Evolutionary conservation across 2,329 filamentous ascomycete species (phyloP).

Genomic region (Neonectria magnoliae): DNA sequence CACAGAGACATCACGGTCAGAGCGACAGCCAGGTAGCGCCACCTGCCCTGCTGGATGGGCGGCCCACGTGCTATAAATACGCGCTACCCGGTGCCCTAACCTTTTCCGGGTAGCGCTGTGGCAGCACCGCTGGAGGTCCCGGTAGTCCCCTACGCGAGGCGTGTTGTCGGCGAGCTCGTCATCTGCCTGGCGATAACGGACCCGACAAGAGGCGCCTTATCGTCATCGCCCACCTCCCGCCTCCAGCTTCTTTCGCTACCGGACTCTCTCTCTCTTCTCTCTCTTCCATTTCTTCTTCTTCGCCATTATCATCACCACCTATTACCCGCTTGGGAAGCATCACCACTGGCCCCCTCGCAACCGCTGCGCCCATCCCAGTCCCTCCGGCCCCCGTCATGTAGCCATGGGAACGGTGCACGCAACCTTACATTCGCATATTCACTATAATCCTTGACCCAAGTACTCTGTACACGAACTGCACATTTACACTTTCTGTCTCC

Average conservation of each 20-base stretch:
- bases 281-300: slow-evolving; percentile 18
- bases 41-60: neutral
- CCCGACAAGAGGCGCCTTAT: slow-evolving; percentile 19
- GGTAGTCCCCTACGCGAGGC: neutral
- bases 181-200: slow-evolving; percentile 28
- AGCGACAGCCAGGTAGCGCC: slow-evolving; percentile 10
- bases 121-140: slow-evolving; percentile 14
- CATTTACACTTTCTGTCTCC: neutral
- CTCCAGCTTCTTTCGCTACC: neutral
- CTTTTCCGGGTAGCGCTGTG: slow-evolving; percentile 11
- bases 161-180: slow-evolving; percentile 10
- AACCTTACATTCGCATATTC: neutral
- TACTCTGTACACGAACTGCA: neutral
- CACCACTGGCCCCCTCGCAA: neutral
- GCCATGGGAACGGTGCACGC: slow-evolving; percentile 26
- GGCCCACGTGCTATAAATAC: slow-evolving; percentile 16
- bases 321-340: neutral
- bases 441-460: neutral
- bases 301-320: slow-evolving; percentile 8
- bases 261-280: neutral
- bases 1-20: neutral
- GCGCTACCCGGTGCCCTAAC: slow-evolving; percentile 14
- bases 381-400: slow-evolving; percentile 35
- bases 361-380: neutral
- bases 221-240: slow-evolving; percentile 19